Evolutionary conservation across 2,329 filamentous ascomycete genomes (phyloP).

Genomic region (Cytospora chrysosperma): DNA sequence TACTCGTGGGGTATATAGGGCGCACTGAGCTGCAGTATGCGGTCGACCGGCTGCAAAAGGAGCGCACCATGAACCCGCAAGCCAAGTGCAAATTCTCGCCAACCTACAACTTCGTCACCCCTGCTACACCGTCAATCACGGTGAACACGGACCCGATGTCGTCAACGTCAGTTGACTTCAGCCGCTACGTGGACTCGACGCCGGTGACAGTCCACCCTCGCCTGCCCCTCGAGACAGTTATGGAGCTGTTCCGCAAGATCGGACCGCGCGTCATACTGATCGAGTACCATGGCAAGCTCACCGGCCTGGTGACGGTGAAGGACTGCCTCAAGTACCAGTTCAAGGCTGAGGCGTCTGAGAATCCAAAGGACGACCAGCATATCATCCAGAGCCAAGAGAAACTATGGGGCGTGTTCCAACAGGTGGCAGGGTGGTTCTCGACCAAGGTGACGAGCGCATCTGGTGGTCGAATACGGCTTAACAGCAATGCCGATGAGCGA

Average conservation of each 20-base stretch:
- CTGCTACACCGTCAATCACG: conserved; percentile 50
- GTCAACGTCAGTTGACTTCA: conserved; percentile 68
- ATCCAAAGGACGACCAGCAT: conserved; percentile 59
- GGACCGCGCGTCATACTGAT: conserved; percentile 90
- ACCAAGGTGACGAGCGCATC: conserved; percentile 52
- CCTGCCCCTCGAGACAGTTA: conserved; percentile 90
- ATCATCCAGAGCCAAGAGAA: conserved; percentile 60
- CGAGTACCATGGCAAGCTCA: conserved; percentile 81
- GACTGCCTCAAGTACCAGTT: conserved; percentile 98
- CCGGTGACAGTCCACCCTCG: conserved; percentile 89
- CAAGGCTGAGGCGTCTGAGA: conserved; percentile 85
- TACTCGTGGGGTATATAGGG: conserved; percentile 87
- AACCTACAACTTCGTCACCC: conserved; percentile 31
- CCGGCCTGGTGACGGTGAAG: conserved; percentile 90
- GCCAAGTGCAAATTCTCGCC: conserved; percentile 74
- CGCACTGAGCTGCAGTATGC: conserved; percentile 90
- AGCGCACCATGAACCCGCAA: conserved; percentile 63
- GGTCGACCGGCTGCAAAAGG: conserved; percentile 73
- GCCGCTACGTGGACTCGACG: conserved; percentile 82
- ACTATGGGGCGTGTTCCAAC: conserved; percentile 60
- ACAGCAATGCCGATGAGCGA: conserved; percentile 38
- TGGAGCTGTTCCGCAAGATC: conserved; percentile 98
- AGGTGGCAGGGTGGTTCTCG: conserved; percentile 57
- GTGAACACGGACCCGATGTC: conserved; percentile 24
- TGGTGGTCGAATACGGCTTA: conserved; percentile 57